Base-by-base conservation (phyloP, 306 rosid genomes). In the Fragaria vesca region DNA sequence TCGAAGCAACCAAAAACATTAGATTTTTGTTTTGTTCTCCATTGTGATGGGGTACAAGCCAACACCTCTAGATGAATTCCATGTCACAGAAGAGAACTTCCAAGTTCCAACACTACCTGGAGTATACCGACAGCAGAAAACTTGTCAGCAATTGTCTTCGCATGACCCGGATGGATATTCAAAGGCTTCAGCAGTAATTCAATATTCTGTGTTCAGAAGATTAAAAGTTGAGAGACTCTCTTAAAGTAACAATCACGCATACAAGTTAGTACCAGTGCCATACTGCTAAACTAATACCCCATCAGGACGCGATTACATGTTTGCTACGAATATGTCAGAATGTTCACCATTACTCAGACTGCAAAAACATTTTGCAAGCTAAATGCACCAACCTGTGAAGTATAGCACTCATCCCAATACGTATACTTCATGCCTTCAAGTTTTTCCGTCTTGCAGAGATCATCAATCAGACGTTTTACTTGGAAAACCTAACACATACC, bases 51-150 rank as follows among this genome's bases (percentile, higher is more conserved):
- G 42, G 42, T 38, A 38, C 42, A 38, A 38, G 8, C n/a, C 34
- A 26, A 40, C 36, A 26, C 18, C 45, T 79, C 34, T 62, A 10
- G 12, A 36, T 52, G 12, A 26, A 73, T 18, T 24, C 5, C 43
- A 77, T 72, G 71, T 4, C 42, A 28, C 12, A 18, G 6, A 24
- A 45, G 36, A 70, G 34, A 69, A 32, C 66, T 32, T 32, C 36
- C 36, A 32, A 3, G 36, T 61, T 51, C 62, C 50, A 72, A 30
- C 48, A 66, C 69, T 81, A 90, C 97, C 89, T 90, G 97, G 73
- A 94, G 98, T 81, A 94, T 92, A 82, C 95, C 96, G 70, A 91
- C 97, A 38, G 98, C 97, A 73, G 98, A 97, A 84, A 95, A 92
- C 86, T 95, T 92, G 86, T 95, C 97, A 20, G 76, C 17, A 24